Percentiles rank a stretch among this genome's conserved stretches.
Evolutionary conservation across 208 protist genomes (phyloP).

Genomic region (Trypanosoma avium): DNA sequence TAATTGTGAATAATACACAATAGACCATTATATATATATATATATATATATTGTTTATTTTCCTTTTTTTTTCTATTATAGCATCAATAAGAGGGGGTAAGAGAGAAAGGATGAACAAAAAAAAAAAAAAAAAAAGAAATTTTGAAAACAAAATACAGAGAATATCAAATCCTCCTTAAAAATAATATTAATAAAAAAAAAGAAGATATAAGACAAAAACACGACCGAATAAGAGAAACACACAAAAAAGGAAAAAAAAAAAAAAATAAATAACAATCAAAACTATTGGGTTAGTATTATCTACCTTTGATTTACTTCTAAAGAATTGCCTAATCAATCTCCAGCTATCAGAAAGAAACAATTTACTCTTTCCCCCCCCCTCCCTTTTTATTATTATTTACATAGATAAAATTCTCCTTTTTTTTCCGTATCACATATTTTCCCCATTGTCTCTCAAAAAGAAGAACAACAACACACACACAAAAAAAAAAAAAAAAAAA

Average conservation of each 20-base stretch:
- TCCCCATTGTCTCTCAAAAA: neutral
- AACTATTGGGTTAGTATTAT: too few relatives aligned
- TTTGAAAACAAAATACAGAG: neutral
- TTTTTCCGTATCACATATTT: neutral
- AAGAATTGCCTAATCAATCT: too few relatives aligned
- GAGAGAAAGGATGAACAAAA: conserved; percentile 2
- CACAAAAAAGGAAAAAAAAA: too few relatives aligned
- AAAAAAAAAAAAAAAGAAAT: conserved; percentile 16
- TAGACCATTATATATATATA: conserved; percentile 48
- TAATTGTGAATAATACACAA: conserved; percentile 48
- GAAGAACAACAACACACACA: neutral
- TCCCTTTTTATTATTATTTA: neutral
- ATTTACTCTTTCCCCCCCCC: neutral
- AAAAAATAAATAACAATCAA: too few relatives aligned
- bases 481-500: neutral
- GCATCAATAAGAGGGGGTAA: neutral
- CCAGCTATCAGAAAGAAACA: too few relatives aligned
- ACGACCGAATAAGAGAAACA: too few relatives aligned
- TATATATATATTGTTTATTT: conserved; percentile 1
- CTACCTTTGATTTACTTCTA: too few relatives aligned
- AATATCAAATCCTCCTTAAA: too few relatives aligned
- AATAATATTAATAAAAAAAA: neutral
- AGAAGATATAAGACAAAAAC: too few relatives aligned
- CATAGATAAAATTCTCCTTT: neutral
- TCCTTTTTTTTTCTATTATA: too few relatives aligned